Evolutionary conservation across 2,329 filamentous ascomycete genomes (phyloP).

Genomic region (Pyrenochaeta sp.): DNA sequence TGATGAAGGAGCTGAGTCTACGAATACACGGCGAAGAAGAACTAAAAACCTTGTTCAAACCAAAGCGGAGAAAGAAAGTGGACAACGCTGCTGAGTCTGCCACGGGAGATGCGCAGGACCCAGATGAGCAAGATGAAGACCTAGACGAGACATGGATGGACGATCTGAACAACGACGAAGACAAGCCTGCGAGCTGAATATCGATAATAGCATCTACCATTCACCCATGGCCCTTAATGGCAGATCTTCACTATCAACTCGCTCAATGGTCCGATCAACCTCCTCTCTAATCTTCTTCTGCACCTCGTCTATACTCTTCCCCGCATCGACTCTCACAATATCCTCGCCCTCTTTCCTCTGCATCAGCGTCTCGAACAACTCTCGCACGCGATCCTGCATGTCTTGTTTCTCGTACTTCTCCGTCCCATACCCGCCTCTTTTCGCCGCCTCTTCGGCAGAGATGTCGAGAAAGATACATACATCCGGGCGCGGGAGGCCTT

Average conservation of each 20-base stretch:
- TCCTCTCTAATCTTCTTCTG: slow-evolving; percentile 44
- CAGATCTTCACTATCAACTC: slow-evolving; percentile 29
- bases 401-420: slow-evolving; percentile 88
- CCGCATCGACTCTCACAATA: slow-evolving; percentile 65
- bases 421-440: slow-evolving; percentile 84
- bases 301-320: slow-evolving; percentile 61
- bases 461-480: slow-evolving; percentile 88
- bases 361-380: slow-evolving; percentile 70
- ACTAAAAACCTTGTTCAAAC: slow-evolving; percentile 72
- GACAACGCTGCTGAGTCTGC: slow-evolving; percentile 28
- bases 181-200: slow-evolving; percentile 7
- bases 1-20: slow-evolving; percentile 84
- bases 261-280: slow-evolving; percentile 33
- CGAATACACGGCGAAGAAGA: slow-evolving; percentile 75
- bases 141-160: slow-evolving; percentile 47
- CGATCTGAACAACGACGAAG: slow-evolving; percentile 42
- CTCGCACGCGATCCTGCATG: slow-evolving; percentile 81
- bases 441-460: slow-evolving; percentile 73
- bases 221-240: slow-evolving; percentile 39
- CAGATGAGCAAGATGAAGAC: slow-evolving; percentile 40
- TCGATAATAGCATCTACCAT: slow-evolving; percentile 29
- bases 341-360: slow-evolving; percentile 59
- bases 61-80: slow-evolving; percentile 51
- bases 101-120: slow-evolving; percentile 17
- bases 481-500: slow-evolving; percentile 87